phyloP scores from a whole-genome alignment of 495 filamentous ascomycete genomes.

The Daldinia loculata region DNA sequence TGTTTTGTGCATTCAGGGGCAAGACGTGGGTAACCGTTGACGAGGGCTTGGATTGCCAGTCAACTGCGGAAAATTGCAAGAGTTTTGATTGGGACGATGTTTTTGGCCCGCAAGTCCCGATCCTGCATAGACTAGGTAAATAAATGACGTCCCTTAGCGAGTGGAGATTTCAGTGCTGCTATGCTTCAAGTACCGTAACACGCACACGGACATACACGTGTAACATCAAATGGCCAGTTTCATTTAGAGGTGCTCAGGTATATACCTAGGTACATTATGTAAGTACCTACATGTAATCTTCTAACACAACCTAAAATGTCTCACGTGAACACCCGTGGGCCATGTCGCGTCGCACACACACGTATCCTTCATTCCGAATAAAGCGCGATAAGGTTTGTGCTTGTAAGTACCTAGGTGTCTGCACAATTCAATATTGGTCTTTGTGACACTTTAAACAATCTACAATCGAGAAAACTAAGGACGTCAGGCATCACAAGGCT shows the following conservation, averaged over 20 bases:
- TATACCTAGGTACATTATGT: not conserved
- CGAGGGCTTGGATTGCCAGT: constrained; percentile 12
- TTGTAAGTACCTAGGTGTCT: not conserved
- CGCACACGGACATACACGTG: not conserved
- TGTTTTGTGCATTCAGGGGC: constrained; percentile 44
- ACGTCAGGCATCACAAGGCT: constrained; percentile 15
- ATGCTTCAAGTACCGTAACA: constrained; percentile 1
- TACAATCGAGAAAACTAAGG: not conserved
- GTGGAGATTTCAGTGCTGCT: constrained; percentile 15
- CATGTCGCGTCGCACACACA: constrained; percentile 35
- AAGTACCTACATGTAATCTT: too few relatives aligned
- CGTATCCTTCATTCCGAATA: not conserved
- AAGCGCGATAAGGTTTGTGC: not conserved
- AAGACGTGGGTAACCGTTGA: constrained; percentile 3
- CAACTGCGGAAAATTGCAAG: constrained; percentile 36
- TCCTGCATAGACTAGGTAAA: constrained; percentile 21
- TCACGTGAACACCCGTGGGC: constrained; percentile 40
- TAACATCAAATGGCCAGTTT: not conserved
- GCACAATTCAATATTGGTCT: constrained; percentile 2
- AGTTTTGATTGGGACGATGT: constrained; percentile 37
- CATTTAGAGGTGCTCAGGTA: not conserved
- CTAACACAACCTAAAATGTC: not conserved
- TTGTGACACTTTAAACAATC: constrained; percentile 4
- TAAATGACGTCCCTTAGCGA: constrained; percentile 26
- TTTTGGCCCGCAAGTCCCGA: constrained; percentile 16